These are phyloP conservation scores for Myxozyma neotropica DNA, from an alignment of 805 yeast species.

Conservation along the genomic window DNA sequence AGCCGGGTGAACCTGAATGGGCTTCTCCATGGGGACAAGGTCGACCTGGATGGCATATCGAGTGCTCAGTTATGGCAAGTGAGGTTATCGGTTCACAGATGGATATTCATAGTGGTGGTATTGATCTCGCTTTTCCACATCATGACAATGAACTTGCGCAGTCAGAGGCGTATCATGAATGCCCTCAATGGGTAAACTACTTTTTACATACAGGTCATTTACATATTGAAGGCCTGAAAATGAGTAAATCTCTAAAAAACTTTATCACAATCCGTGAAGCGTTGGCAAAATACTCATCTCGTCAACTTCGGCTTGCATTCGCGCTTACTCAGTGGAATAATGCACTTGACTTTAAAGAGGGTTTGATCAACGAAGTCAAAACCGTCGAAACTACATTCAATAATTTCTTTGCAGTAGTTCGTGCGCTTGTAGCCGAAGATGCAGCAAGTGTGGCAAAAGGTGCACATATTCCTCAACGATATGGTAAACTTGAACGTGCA, in stretches of 20 bases:
- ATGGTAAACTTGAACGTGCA: slow-evolving; percentile 41
- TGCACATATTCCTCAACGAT: slow-evolving; percentile 62
- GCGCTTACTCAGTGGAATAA: slow-evolving; percentile 91
- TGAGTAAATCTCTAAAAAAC: slow-evolving; percentile 94
- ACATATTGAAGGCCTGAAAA: slow-evolving; percentile 97
- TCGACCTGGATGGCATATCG: slow-evolving; percentile 99
- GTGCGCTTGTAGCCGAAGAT: slow-evolving; percentile 75
- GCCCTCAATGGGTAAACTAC: slow-evolving; percentile 94
- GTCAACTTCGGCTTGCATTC: slow-evolving; percentile 89
- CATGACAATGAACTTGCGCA: slow-evolving; percentile 99
- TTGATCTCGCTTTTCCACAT: slow-evolving; percentile 97
- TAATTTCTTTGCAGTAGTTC: slow-evolving; percentile 83
- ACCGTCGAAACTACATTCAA: slow-evolving; percentile 71
- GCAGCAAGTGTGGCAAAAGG: slow-evolving; percentile 54
- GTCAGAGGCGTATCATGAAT: slow-evolving; percentile 87
- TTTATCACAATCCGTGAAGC: slow-evolving; percentile 95
- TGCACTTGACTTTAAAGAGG: slow-evolving; percentile 88
- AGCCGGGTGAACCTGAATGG: slow-evolving; percentile 98
- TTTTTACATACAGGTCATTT: slow-evolving; percentile 96
- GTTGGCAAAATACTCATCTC: slow-evolving; percentile 62
- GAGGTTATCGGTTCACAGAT: slow-evolving; percentile 79
- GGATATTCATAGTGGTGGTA: slow-evolving; percentile 97
- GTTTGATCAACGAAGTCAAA: slow-evolving; percentile 73
- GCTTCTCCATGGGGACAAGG: slow-evolving; percentile 95
- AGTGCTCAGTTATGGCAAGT: slow-evolving; percentile 98